Evolutionary conservation across 768 basidiomycete species (phyloP).

Genomic region (Tylopilus vinaceipallidus): DNA sequence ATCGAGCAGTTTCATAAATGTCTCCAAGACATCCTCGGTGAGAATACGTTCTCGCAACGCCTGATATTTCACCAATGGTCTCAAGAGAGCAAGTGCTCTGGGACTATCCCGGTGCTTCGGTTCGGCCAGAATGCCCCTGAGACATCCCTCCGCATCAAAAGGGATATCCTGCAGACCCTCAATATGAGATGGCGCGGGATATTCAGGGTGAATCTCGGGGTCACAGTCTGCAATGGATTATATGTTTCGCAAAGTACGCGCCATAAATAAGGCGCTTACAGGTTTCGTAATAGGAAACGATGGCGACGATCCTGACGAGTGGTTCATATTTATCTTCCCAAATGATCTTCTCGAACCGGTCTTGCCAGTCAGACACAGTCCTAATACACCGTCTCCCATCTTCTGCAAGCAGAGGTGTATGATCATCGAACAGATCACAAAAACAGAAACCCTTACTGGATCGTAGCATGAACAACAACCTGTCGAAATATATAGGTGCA

Average conservation of each 20-base stretch:
- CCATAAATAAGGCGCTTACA: slow-evolving; percentile 6
- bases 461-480: slow-evolving; percentile 21
- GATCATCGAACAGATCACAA: not conserved
- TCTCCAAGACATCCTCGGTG: slow-evolving; percentile 10
- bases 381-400: slow-evolving; percentile 22
- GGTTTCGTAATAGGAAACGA: slow-evolving; percentile 21
- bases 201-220: not conserved
- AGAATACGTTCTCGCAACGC: slow-evolving; percentile 15
- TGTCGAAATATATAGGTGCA: slow-evolving; percentile 19
- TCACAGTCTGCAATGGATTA: slow-evolving; percentile 7
- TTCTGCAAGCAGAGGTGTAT: slow-evolving; percentile 1
- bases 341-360: slow-evolving; percentile 12
- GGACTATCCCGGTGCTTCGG: slow-evolving; percentile 19
- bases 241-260: not conserved
- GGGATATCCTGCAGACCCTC: slow-evolving; percentile 2
- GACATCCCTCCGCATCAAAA: slow-evolving; percentile 13
- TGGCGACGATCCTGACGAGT: slow-evolving; percentile 20
- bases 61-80: slow-evolving; percentile 19
- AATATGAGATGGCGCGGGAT: not conserved
- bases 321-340: slow-evolving; percentile 5
- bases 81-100: slow-evolving; percentile 21
- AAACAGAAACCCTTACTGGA: slow-evolving; percentile 12
- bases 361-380: slow-evolving; percentile 12
- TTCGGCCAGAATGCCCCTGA: slow-evolving; percentile 4
- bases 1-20: slow-evolving; percentile 16